Conservation (phyloP, 2,329 filamentous ascomycete genomes). For the Colletotrichum agaves region DNA sequence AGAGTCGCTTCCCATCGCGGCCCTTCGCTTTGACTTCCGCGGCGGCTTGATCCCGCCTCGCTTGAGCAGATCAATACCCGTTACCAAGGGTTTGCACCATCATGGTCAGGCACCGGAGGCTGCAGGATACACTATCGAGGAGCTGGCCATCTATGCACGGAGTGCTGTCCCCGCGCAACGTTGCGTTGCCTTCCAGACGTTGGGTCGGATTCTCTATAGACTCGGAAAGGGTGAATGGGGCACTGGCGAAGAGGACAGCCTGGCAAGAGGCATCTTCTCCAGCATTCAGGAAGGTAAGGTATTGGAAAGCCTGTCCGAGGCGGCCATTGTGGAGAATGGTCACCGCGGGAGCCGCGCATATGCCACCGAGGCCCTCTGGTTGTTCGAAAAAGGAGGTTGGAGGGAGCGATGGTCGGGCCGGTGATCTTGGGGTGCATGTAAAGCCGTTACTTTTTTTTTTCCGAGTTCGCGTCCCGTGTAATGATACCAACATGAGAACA, state of each 20-base stretch:
- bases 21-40: constrained; percentile 89
- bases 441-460: not conserved
- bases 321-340: constrained; percentile 74
- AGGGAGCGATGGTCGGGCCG: constrained; percentile 70
- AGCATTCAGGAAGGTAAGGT: constrained; percentile 81
- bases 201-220: constrained; percentile 86
- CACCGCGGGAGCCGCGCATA: constrained; percentile 86
- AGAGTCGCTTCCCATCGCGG: constrained; percentile 75
- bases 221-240: constrained; percentile 80
- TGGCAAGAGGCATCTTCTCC: constrained; percentile 85
- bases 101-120: constrained; percentile 93
- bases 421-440: constrained; percentile 41
- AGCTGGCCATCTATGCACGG: constrained; percentile 82
- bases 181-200: constrained; percentile 90
- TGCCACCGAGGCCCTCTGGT: constrained; percentile 89
- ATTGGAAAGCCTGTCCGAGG: constrained; percentile 79
- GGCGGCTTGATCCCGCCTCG: constrained; percentile 83
- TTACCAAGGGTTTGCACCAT: constrained; percentile 86
- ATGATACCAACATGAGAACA: constrained; percentile 1
- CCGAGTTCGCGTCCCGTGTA: constrained; percentile 22
- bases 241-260: constrained; percentile 63
- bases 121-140: constrained; percentile 91
- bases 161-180: constrained; percentile 87
- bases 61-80: constrained; percentile 78
- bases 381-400: constrained; percentile 79